These are phyloP conservation scores for Candolleomyces eurysporus DNA, from an alignment of 768 basidiomycete species.

Conservation along the genomic window DNA sequence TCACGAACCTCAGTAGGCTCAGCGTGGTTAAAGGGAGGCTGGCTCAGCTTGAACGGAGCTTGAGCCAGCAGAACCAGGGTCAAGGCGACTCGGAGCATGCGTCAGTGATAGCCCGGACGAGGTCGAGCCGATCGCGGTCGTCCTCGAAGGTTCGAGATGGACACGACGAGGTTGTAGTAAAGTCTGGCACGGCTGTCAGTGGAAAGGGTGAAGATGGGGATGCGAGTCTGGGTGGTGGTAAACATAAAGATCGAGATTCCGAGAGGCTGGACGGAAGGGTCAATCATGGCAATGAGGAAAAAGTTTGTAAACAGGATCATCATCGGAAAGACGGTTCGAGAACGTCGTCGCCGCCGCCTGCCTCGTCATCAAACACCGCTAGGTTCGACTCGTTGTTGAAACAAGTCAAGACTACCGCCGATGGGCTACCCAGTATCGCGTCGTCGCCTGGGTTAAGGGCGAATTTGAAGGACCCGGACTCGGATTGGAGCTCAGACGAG, in stretches of 20 bases:
- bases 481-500: neutral
- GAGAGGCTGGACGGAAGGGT: neutral
- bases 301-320: neutral
- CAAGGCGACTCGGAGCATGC: neutral
- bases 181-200: neutral
- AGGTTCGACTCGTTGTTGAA: neutral
- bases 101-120: no score
- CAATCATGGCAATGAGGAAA: neutral
- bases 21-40: constrained; percentile 69
- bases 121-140: no score
- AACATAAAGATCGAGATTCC: neutral
- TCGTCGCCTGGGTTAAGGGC: no score
- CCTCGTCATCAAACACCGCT: neutral
- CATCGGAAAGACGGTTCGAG: neutral
- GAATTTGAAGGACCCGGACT: no score
- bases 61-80: constrained; percentile 14
- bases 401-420: neutral
- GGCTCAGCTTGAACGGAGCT: constrained; percentile 51
- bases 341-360: neutral
- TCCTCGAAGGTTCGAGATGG: no score
- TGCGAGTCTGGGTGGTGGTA: no score
- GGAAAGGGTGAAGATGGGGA: neutral
- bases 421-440: neutral
- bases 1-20: constrained; percentile 55
- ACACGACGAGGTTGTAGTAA: neutral